Percentiles rank a stretch among this genome's conserved stretches.
Evolutionary conservation across 169 alveolate species (phyloP).

Genomic region (Plasmodium billcollinsi): DNA sequence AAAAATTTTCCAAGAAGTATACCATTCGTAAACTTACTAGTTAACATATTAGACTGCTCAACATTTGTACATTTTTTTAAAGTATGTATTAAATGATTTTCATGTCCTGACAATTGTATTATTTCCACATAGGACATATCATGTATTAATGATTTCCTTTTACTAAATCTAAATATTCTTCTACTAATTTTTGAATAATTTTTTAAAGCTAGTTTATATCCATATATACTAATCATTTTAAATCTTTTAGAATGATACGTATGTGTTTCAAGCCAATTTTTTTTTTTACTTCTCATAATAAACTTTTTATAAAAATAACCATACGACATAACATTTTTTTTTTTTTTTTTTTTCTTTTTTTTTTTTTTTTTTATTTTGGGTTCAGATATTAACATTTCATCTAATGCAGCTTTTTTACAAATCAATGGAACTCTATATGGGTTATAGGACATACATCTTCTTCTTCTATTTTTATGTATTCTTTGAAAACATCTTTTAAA

Average conservation of each 20-base stretch:
- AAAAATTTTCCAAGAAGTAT: conserved; percentile 46
- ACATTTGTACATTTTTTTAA: conserved; percentile 41
- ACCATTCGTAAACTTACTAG: conserved; percentile 26
- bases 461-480: conserved; percentile 91
- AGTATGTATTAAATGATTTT: conserved; percentile 11
- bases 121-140: conserved; percentile 82
- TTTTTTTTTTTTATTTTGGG: conserved; percentile 81
- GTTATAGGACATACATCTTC: conserved; percentile 97
- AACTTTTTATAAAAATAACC: conserved; percentile 81
- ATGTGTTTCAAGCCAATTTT: conserved; percentile 94
- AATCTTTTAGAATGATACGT: conserved; percentile 94
- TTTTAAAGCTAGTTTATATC: conserved; percentile 90
- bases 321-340: conserved; percentile 70
- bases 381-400: conserved; percentile 84
- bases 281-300: conserved; percentile 81
- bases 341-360: conserved; percentile 77
- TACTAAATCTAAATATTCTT: conserved; percentile 86
- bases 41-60: conserved; percentile 50
- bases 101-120: conserved; percentile 30
- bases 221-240: conserved; percentile 91
- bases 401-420: conserved; percentile 80
- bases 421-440: conserved; percentile 93
- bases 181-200: conserved; percentile 87
- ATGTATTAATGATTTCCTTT: conserved; percentile 83
- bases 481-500: conserved; percentile 89